phyloP scores from a whole-genome alignment of 768 basidiomycete species.

The Lentinula edodes region DNA sequence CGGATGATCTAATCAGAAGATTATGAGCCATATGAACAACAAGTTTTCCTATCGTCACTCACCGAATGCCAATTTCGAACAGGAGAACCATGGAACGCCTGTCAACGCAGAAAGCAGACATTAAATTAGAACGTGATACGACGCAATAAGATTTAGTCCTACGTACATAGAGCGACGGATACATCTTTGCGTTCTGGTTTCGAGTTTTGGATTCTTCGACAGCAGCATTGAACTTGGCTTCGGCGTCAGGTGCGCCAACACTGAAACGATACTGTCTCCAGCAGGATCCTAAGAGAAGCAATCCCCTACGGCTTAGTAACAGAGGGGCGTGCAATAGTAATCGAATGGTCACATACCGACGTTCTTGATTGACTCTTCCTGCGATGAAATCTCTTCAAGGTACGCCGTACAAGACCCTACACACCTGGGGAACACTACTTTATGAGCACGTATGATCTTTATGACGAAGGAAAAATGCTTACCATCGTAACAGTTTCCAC shows the following conservation, averaged over 20 bases:
- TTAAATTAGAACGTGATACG: not conserved
- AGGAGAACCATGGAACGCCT: slow-evolving; percentile 70
- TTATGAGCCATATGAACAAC: not conserved
- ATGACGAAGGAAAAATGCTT: slow-evolving; percentile 3
- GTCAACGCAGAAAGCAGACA: not conserved
- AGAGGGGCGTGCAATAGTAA: not conserved
- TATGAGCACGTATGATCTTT: not conserved
- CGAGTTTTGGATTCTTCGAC: slow-evolving; percentile 31
- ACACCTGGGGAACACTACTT: slow-evolving; percentile 34
- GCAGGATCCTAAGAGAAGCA: slow-evolving; percentile 24
- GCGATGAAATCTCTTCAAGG: slow-evolving; percentile 54
- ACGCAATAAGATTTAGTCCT: slow-evolving; percentile 6
- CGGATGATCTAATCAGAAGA: slow-evolving; percentile 51
- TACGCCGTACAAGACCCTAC: slow-evolving; percentile 71
- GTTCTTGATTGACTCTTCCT: slow-evolving; percentile 49
- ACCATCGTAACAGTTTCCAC: slow-evolving; percentile 65
- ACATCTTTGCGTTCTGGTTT: slow-evolving; percentile 35
- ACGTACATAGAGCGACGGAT: slow-evolving; percentile 42
- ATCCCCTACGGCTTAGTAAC: not conserved
- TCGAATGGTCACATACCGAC: slow-evolving; percentile 31
- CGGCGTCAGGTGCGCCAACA: slow-evolving; percentile 67
- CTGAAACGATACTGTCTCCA: slow-evolving; percentile 68
- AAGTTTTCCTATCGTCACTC: slow-evolving; percentile 10
- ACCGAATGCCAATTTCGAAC: slow-evolving; percentile 70
- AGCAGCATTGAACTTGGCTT: slow-evolving; percentile 54